Evolutionary conservation across 129 eudicot genomes (phyloP).

Genomic region (Flaveria sonorensis): DNA sequence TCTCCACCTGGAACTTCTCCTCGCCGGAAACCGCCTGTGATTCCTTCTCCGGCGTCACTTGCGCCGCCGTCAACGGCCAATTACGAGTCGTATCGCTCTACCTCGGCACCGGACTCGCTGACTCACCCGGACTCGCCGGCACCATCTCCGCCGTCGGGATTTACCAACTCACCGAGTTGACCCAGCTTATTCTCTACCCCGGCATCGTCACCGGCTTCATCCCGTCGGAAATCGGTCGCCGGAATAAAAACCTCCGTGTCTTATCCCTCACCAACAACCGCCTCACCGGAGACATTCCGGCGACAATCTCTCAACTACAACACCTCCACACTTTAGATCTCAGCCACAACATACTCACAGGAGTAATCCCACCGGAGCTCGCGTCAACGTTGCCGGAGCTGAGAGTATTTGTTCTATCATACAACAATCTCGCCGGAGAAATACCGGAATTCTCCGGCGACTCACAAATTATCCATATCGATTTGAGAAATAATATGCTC

Average conservation of each 20-base stretch:
- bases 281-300: constrained; percentile 64
- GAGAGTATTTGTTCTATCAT: constrained; percentile 49
- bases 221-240: constrained; percentile 45
- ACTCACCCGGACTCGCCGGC: constrained; percentile 75
- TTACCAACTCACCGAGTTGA: constrained; percentile 50
- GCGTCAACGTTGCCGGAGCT: constrained; percentile 20
- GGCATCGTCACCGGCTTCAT: constrained; percentile 81
- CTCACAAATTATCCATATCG: constrained; percentile 53
- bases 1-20: constrained; percentile 75
- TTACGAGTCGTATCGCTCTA: constrained; percentile 56
- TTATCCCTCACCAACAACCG: constrained; percentile 72
- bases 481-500: constrained; percentile 45
- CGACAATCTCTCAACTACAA: constrained; percentile 36
- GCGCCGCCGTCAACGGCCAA: constrained; percentile 31
- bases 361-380: constrained; percentile 45
- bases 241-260: constrained; percentile 50
- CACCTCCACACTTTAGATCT: constrained; percentile 77
- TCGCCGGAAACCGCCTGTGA: constrained; percentile 51
- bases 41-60: constrained; percentile 63
- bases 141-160: constrained; percentile 43
- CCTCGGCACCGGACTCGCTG: constrained; percentile 73
- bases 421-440: constrained; percentile 55
- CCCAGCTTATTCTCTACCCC: constrained; percentile 65
- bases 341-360: constrained; percentile 63
- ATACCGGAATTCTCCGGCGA: constrained; percentile 46